Evolutionary conservation across 208 protist genomes (phyloP).

Genomic region (Porcisia deanei): DNA sequence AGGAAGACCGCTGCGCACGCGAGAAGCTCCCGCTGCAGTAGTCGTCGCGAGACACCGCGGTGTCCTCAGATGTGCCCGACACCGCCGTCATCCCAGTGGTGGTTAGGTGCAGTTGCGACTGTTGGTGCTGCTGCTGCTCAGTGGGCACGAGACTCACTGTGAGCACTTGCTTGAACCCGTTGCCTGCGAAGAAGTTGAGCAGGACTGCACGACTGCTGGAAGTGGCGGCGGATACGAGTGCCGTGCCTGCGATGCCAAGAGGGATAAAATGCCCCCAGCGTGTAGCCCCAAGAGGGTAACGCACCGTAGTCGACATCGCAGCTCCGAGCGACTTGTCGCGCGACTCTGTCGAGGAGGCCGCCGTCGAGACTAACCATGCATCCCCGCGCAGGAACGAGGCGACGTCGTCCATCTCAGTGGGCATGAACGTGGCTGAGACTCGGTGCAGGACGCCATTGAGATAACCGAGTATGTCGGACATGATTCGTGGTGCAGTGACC

Average conservation of each 20-base stretch:
- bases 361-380: constrained; percentile 13
- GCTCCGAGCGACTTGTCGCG: background rate
- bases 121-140: constrained; percentile 21
- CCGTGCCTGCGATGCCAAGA: constrained; percentile 57
- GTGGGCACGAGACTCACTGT: constrained; percentile 40
- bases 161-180: constrained; percentile 52
- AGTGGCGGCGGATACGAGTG: constrained; percentile 43
- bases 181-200: constrained; percentile 42
- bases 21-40: background rate
- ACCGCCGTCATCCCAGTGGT: background rate
- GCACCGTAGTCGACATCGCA: background rate
- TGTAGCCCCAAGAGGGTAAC: constrained; percentile 31
- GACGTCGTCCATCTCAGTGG: constrained; percentile 56
- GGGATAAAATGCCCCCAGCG: constrained; percentile 61
- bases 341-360: constrained; percentile 1
- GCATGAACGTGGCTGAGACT: constrained; percentile 61
- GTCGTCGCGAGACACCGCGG: background rate
- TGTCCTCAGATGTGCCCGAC: background rate
- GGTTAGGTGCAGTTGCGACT: background rate
- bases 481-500: constrained; percentile 8
- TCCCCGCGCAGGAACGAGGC: constrained; percentile 51
- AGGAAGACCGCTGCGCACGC: background rate
- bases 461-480: constrained; percentile 63
- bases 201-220: constrained; percentile 41
- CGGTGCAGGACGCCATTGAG: constrained; percentile 45